These are phyloP conservation scores for Hanseniaspora lindneri DNA, from an alignment of 805 yeast species.

Conservation along the genomic window DNA sequence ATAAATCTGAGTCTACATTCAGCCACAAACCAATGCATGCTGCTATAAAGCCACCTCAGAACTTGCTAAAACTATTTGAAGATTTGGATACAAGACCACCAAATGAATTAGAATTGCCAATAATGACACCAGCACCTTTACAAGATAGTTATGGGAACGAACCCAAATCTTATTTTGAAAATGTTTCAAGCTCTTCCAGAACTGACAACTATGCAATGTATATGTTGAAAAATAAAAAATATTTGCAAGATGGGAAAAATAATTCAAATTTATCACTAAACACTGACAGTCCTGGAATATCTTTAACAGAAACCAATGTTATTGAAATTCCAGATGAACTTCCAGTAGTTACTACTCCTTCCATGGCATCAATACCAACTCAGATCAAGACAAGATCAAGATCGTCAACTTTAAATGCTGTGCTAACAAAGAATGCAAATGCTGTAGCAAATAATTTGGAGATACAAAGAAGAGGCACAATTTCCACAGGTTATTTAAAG, in stretches of 20 bases:
- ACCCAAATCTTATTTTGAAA: conserved; percentile 13
- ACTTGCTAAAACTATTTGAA: conserved; percentile 59
- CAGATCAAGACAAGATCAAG: conserved; percentile 32
- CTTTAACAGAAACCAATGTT: conserved; percentile 10
- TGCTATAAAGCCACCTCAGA: conserved; percentile 48
- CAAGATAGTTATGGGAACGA: conserved; percentile 7
- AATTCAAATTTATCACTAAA: conserved; percentile 14
- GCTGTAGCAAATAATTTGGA: conserved; percentile 22
- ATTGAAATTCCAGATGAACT: conserved; percentile 50
- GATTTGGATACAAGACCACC: conserved; percentile 8
- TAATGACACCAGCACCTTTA: conserved; percentile 15
- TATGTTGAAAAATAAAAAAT: conserved; percentile 13
- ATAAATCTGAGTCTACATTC: conserved; percentile 16
- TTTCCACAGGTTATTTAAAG: conserved; percentile 16
- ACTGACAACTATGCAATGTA: conserved; percentile 10
- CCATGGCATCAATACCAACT: conserved; percentile 28
- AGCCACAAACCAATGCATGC: neutral
- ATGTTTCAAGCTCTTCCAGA: conserved; percentile 1
- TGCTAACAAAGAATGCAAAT: conserved; percentile 20
- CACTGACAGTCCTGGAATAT: conserved; percentile 14
- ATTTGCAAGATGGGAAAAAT: conserved; percentile 7
- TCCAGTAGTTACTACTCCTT: conserved; percentile 23
- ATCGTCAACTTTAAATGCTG: conserved; percentile 25
- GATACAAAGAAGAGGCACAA: conserved; percentile 24
- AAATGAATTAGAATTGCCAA: conserved; percentile 6